These are phyloP conservation scores for Neospora caninum DNA, from an alignment of 169 alveolate species.

Conservation along the genomic window DNA sequence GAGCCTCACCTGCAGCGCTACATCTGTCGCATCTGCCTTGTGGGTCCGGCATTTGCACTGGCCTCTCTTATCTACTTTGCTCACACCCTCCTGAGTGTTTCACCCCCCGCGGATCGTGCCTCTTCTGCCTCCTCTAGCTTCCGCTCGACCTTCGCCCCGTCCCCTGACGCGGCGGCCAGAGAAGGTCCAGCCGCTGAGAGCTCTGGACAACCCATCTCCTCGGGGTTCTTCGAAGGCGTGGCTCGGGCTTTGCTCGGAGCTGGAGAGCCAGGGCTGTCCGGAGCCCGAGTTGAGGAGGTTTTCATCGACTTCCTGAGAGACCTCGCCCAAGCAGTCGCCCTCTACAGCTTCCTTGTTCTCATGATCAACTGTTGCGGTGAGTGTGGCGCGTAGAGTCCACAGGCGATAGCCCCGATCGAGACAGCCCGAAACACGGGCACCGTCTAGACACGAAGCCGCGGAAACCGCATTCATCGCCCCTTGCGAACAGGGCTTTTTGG, in stretches of 20 bases:
- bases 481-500: no score
- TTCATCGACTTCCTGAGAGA: conserved; percentile 40
- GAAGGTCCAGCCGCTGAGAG: no score
- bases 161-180: not conserved
- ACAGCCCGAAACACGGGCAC: no score
- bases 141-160: not conserved
- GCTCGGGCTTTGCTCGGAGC: no score
- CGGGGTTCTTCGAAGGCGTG: no score
- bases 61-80: conserved; percentile 38
- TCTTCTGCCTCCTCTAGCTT: not conserved
- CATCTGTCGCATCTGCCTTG: conserved; percentile 47
- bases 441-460: no score
- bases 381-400: no score
- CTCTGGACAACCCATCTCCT: no score
- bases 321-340: conserved; percentile 55
- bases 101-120: not conserved
- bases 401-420: no score
- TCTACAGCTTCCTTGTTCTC: conserved; percentile 50
- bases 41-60: conserved; percentile 34
- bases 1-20: conserved; percentile 53
- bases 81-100: not conserved
- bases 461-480: no score
- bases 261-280: not conserved
- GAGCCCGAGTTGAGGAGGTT: conserved; percentile 5
- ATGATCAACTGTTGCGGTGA: conserved; percentile 60